Evolutionary conservation across 1,139 yeast genomes (phyloP), one percentile per base, ranked within the genome.

Genomic region (Suhomyces wounanorum): DNA sequence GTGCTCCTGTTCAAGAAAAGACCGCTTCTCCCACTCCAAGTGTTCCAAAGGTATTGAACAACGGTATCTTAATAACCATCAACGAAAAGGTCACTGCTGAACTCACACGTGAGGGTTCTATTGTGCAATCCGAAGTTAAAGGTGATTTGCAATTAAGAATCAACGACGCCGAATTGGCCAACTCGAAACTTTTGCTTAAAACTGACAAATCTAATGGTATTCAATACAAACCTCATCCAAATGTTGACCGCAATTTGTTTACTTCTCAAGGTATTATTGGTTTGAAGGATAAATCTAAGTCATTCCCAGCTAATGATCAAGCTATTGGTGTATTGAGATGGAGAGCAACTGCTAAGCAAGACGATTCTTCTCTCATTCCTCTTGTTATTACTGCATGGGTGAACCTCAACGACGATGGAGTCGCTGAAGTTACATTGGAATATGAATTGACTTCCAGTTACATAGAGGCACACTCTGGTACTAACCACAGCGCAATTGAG

Each of bases 211-310:
- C 75, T 17, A 64, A 75, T 35, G 82, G 81, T 31, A 78, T 83
- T 50, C 94, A 86, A 65, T 94, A 83, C 76, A 92, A 92, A 69
- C 90, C 98, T 28, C 97, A 94, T 73, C 99, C 99, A 55, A 91
- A 92, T 67, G 96, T 94, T 57, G 97, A 94, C 73, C 86, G 89
- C 65, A 75, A 75, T 45, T 70, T 82, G 62, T 94, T 92, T 68
- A 76, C 80, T 44, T 68, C 78, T 23, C 69, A 76, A 30, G 77
- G 81, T 55, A 70, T 81, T 40, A 84, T 94, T 64, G 87, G 87
- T 1, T 81, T 92, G 62, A 89, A 88, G 65, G 96, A 91, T 65
- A 75, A 83, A 49, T 66, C 81, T 40, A 89, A 90, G 63, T 82
- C 91, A 28, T 92, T 94, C 81, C 98, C 98, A 43, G 78, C 91